phyloP scores from a whole-genome alignment of 345 rosid genomes.

The Corchorus olitorius region DNA sequence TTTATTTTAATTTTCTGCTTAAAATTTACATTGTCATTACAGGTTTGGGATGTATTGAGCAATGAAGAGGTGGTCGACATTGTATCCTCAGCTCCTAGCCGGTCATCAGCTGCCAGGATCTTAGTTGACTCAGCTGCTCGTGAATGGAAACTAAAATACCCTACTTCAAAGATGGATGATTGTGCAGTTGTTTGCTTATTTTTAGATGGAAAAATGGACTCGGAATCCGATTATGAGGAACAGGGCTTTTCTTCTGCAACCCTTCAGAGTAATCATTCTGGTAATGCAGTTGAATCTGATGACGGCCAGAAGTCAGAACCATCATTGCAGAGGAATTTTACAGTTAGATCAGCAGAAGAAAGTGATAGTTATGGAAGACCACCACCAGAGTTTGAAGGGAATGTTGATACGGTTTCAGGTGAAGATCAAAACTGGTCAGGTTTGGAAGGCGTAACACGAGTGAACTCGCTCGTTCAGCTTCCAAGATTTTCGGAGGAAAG shows the following conservation, averaged over 20 bases:
- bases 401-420: slow-evolving; percentile 26
- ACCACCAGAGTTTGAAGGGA: slow-evolving; percentile 41
- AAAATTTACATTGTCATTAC: slow-evolving; percentile 18
- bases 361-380: slow-evolving; percentile 43
- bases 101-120: slow-evolving; percentile 84
- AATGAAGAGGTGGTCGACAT: slow-evolving; percentile 96
- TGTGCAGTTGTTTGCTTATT: slow-evolving; percentile 98
- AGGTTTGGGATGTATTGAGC: slow-evolving; percentile 99
- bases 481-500: slow-evolving; percentile 89
- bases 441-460: slow-evolving; percentile 94
- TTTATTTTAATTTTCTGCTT: not conserved
- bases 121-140: slow-evolving; percentile 88
- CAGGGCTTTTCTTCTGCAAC: slow-evolving; percentile 81
- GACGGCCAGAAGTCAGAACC: slow-evolving; percentile 87
- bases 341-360: slow-evolving; percentile 76
- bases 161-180: slow-evolving; percentile 99
- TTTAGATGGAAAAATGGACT: slow-evolving; percentile 94
- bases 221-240: slow-evolving; percentile 78
- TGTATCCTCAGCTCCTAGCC: slow-evolving; percentile 73
- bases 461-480: slow-evolving; percentile 96
- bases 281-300: slow-evolving; percentile 70
- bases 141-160: slow-evolving; percentile 96
- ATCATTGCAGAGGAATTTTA: slow-evolving; percentile 80
- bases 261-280: slow-evolving; percentile 66
- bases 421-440: slow-evolving; percentile 94